Percentiles rank a stretch among this genome's conserved stretches.
These are phyloP conservation scores for Xylaria sp. DNA, from an alignment of 2,329 filamentous ascomycete genomes.

Conservation along the genomic window DNA sequence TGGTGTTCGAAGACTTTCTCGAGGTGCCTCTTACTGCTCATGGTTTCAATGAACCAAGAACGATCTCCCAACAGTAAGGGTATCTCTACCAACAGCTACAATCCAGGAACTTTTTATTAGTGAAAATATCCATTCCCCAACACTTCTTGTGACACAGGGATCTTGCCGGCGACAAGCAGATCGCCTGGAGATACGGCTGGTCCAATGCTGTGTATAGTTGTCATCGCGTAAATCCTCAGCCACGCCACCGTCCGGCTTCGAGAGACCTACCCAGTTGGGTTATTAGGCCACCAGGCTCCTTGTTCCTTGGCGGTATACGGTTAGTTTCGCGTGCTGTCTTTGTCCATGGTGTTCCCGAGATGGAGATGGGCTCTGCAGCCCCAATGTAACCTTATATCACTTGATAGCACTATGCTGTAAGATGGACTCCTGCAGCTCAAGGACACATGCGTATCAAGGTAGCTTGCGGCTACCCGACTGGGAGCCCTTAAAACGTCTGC, in stretches of 20 bases:
- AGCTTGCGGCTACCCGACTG: conserved; percentile 35
- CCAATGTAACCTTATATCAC: conserved; percentile 40
- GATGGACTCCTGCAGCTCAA: conserved; percentile 35
- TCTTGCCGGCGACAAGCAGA: conserved; percentile 8
- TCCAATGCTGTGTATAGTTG: conserved; percentile 7
- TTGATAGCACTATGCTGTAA: conserved; percentile 37
- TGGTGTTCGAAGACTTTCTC: conserved; percentile 1
- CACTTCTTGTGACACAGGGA: not conserved
- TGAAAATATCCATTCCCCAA: not conserved
- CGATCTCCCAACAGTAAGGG: not conserved
- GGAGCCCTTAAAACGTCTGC: conserved; percentile 23
- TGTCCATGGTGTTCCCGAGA: conserved; percentile 32
- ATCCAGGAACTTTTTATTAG: not conserved
- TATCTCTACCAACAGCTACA: not conserved
- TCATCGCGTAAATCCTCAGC: not conserved
- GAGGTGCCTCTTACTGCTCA: conserved; percentile 1
- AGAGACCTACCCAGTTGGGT: conserved; percentile 23
- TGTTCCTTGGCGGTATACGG: conserved; percentile 19
- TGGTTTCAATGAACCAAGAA: not conserved
- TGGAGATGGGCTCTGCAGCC: conserved; percentile 33
- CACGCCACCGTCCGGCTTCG: conserved; percentile 18
- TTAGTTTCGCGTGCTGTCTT: conserved; percentile 39
- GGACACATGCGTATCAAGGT: conserved; percentile 27
- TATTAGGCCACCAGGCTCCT: conserved; percentile 15
- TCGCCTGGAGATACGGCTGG: conserved; percentile 2